These are phyloP conservation scores for Arthrobotrys sinensis DNA, from an alignment of 2,329 filamentous ascomycete species.

Conservation along the genomic window DNA sequence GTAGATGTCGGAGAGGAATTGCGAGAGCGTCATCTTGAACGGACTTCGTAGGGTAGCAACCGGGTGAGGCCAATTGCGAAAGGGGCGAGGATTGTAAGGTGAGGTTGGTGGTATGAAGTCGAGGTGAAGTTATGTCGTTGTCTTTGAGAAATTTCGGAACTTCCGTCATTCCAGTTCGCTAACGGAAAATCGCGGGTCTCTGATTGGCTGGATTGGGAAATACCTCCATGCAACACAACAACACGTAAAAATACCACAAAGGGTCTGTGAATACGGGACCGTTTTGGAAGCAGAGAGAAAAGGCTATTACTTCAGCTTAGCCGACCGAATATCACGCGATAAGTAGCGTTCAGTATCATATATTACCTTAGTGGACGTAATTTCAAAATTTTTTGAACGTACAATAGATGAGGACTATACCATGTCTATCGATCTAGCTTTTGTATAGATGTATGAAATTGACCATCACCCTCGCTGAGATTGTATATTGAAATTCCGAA, in stretches of 20 bases:
- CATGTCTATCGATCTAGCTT: too few species aligned
- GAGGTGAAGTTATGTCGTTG: constrained; percentile 41
- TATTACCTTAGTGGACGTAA: too few species aligned
- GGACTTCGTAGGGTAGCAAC: constrained; percentile 29
- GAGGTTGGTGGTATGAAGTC: constrained; percentile 41
- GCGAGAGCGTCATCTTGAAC: constrained; percentile 60
- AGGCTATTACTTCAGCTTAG: too few species aligned
- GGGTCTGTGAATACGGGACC: not conserved
- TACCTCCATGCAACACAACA: constrained; percentile 43
- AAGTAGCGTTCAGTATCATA: too few species aligned
- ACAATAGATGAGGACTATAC: too few species aligned
- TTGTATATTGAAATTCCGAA: too few species aligned
- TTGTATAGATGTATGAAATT: too few species aligned
- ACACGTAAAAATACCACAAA: constrained; percentile 25
- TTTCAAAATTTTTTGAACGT: too few species aligned
- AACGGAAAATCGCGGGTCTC: constrained; percentile 39
- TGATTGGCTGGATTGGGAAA: constrained; percentile 48
- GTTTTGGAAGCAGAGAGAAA: too few species aligned
- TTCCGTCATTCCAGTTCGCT: constrained; percentile 58
- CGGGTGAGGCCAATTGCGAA: constrained; percentile 41
- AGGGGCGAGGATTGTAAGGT: constrained; percentile 38
- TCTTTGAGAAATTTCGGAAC: constrained; percentile 59
- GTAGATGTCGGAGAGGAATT: constrained; percentile 64
- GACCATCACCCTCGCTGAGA: too few species aligned
- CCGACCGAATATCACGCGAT: too few species aligned